A percentile compares a stretch with the other conserved stretches of the same genome.
Evolutionary conservation across 2,329 filamentous ascomycete genomes (phyloP).

Genomic region (Arachnomyces sp.): DNA sequence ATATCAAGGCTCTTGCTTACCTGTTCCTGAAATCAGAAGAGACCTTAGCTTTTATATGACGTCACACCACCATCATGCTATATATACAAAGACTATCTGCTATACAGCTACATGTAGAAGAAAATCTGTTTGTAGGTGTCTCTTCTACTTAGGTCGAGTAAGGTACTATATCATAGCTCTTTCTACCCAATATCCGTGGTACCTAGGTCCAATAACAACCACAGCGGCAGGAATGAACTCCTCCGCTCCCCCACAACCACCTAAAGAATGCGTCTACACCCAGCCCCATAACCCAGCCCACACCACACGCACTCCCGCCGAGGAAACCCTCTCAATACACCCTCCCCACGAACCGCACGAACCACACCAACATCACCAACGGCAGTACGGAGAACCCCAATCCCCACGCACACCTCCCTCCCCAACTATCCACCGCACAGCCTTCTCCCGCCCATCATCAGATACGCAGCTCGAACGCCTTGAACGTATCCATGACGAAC

Average conservation of each 20-base stretch:
- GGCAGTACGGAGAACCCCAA: conserved; percentile 19
- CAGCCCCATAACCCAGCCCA: conserved; percentile 27
- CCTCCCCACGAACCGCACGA: background rate
- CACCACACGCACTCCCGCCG: conserved; percentile 10
- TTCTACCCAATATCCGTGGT: no score
- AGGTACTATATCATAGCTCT: no score
- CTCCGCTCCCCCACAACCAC: conserved; percentile 23
- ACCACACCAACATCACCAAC: conserved; percentile 1
- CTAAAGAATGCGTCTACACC: conserved; percentile 26
- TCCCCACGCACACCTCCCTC: background rate
- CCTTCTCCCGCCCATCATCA: conserved; percentile 22
- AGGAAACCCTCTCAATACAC: conserved; percentile 17
- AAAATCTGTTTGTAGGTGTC: no score
- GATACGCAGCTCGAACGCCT: conserved; percentile 18
- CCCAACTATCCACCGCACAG: conserved; percentile 18
- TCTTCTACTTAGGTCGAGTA: no score
- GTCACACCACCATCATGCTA: no score
- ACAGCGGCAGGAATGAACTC: conserved; percentile 3
- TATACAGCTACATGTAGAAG: no score
- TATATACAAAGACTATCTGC: no score
- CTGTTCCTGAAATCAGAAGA: no score
- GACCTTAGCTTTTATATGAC: no score
- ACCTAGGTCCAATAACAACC: no score
- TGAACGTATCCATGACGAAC: conserved; percentile 11
- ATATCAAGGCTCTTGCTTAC: no score